These are phyloP conservation scores for Suillus subaureus DNA, from an alignment of 768 basidiomycete genomes.

Conservation along the genomic window DNA sequence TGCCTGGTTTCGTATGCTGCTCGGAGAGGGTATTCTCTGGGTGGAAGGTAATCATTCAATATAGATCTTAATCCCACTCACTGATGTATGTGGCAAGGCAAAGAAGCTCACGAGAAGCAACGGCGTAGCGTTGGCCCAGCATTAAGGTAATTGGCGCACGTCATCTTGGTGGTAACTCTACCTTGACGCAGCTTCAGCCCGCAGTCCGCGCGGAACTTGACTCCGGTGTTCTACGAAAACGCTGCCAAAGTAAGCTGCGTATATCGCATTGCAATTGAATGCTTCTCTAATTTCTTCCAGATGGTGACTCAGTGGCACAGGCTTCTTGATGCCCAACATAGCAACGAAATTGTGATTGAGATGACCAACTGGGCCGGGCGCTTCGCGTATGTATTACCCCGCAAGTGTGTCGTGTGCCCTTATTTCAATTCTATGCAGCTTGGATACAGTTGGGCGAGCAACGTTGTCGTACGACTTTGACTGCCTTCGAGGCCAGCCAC, in stretches of 20 bases:
- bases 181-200: slow-evolving; percentile 33
- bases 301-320: slow-evolving; percentile 53
- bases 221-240: slow-evolving; percentile 56
- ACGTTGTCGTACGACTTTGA: slow-evolving; percentile 65
- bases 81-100: slow-evolving; percentile 39
- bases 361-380: slow-evolving; percentile 60
- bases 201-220: slow-evolving; percentile 55
- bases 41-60: slow-evolving; percentile 51
- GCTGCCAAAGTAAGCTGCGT: slow-evolving; percentile 40
- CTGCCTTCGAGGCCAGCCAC: slow-evolving; percentile 51
- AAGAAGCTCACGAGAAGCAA: slow-evolving; percentile 57
- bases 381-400: slow-evolving; percentile 53
- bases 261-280: neutral
- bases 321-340: slow-evolving; percentile 43
- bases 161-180: slow-evolving; percentile 7
- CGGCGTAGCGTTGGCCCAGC: slow-evolving; percentile 55
- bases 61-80: slow-evolving; percentile 6
- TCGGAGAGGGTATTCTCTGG: slow-evolving; percentile 68
- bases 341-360: slow-evolving; percentile 50
- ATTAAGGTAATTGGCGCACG: slow-evolving; percentile 45
- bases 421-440: slow-evolving; percentile 32
- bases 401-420: neutral
- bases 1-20: slow-evolving; percentile 61
- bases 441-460: slow-evolving; percentile 63
- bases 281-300: slow-evolving; percentile 21